phyloP scores from a whole-genome alignment of 2,329 filamentous ascomycete genomes.

The Fusarium floridanum region DNA sequence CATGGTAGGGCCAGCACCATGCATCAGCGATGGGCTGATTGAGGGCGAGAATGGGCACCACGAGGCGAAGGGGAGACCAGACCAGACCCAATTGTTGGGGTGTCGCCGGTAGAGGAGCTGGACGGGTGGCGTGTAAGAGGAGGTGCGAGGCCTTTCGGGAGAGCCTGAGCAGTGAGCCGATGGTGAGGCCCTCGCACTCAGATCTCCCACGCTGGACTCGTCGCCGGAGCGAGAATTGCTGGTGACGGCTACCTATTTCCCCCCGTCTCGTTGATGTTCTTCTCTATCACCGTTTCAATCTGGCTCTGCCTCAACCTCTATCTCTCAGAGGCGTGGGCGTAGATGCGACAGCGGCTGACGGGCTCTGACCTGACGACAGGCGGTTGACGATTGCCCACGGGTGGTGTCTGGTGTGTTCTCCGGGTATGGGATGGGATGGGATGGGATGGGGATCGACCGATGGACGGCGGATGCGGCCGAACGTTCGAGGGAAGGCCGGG shows the following conservation, averaged over 20 bases:
- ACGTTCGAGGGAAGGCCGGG: constrained; percentile 41
- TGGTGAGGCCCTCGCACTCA: constrained; percentile 13
- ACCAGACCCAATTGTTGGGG: constrained; percentile 31
- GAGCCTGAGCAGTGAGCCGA: constrained; percentile 36
- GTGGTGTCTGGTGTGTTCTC: constrained; percentile 12
- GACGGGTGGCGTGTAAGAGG: constrained; percentile 19
- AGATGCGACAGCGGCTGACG: constrained; percentile 26
- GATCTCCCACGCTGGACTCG: constrained; percentile 11
- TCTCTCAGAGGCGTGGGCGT: constrained; percentile 14
- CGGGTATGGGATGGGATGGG: constrained; percentile 2
- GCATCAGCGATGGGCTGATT: constrained; percentile 48
- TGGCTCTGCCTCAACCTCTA: neutral
- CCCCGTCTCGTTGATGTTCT: constrained; percentile 8
- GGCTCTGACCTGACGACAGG: constrained; percentile 7
- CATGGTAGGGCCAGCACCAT: constrained; percentile 47
- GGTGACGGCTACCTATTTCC: constrained; percentile 16
- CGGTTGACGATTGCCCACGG: constrained; percentile 10
- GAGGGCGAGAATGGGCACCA: constrained; percentile 39
- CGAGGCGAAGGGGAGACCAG: constrained; percentile 12
- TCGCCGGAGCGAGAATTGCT: constrained; percentile 23
- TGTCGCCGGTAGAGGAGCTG: constrained; percentile 30
- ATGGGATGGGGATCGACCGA: constrained; percentile 40
- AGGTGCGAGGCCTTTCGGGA: constrained; percentile 39
- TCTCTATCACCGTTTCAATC: constrained; percentile 17
- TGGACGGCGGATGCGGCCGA: constrained; percentile 45